These are phyloP conservation scores for Trichoderma sp. DNA, from an alignment of 2,329 filamentous ascomycete species.

Conservation along the genomic window DNA sequence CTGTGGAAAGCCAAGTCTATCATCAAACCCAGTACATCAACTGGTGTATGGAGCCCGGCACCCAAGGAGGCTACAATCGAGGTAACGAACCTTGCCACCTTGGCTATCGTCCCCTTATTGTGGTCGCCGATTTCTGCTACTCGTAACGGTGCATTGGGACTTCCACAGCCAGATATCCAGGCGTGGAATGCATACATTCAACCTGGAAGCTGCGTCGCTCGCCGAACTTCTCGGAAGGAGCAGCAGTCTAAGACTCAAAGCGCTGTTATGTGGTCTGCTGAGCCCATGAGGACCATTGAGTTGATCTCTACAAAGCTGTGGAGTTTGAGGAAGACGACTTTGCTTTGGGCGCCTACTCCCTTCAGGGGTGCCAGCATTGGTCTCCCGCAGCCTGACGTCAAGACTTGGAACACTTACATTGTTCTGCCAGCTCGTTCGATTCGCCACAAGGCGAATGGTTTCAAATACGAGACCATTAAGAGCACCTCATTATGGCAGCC, in stretches of 20 bases:
- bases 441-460: not conserved
- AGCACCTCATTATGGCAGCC: conserved; percentile 39
- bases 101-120: not conserved
- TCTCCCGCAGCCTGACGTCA: conserved; percentile 8
- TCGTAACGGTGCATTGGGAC: not conserved
- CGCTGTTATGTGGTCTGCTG: not conserved
- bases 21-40: not conserved
- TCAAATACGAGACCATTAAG: conserved; percentile 35
- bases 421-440: not conserved
- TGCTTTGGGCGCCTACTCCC: conserved; percentile 1
- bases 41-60: not conserved
- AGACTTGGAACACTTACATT: not conserved
- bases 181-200: conserved; percentile 13
- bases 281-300: not conserved
- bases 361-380: not conserved
- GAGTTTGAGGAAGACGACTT: not conserved
- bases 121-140: not conserved
- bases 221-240: not conserved
- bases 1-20: not conserved
- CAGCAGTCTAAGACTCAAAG: not conserved
- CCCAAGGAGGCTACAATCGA: not conserved
- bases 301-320: not conserved
- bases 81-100: not conserved
- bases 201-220: not conserved
- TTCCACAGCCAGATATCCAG: conserved; percentile 7